Base-by-base conservation (phyloP, 2,329 filamentous ascomycete genomes). In the Plenodomus lindquistii region DNA sequence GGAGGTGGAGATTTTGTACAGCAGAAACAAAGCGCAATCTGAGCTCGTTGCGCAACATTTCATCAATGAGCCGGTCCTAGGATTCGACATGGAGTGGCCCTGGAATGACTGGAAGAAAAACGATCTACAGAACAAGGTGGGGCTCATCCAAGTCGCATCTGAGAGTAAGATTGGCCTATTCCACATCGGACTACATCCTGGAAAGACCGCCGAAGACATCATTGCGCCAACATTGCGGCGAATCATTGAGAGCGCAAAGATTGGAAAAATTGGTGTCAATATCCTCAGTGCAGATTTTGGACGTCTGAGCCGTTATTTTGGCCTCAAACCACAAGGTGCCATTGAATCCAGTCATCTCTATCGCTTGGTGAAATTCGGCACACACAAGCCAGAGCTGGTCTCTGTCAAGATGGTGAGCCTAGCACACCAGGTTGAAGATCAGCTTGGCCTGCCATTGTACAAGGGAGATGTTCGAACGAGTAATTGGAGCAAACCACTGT, bases 61-160 rank as follows among this genome's bases (percentile, higher is more conserved):
- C 59, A 65, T 85, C 34, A 58, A 80, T 20, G 84, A 94, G 62
- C 77, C 83, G 34, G 73, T 95, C 2, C 69, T 97, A n/a, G 92
- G 92, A 0, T 91, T 97, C 52, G 92, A 97, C 63, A 80, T 97
- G 53, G 93, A 97, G 74, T 97, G 93, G 92, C 79, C 84, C 43
- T 59, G 56, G 31, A 52, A 80, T 5, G 78, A 83, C 0, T 74
- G 66, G 5, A 77, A 68, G 17, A 60, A 55, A 7, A 68, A 78
- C 2, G 77, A 79, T 2, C 73, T 85, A 3, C 86, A 88, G 55
- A 77, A 81, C 42, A 90, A 91, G 52, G 82, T 95, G 6, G 92
- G 89, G 0, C 73, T 97, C 31, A 86, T 97, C 37, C 93, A 97
- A 70, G 71, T 97, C 18, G 90, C 92, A 1, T 88, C 85, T 50